phyloP scores from a whole-genome alignment of 2,329 filamentous ascomycete species.

The Reticulascus tulasneorum region DNA sequence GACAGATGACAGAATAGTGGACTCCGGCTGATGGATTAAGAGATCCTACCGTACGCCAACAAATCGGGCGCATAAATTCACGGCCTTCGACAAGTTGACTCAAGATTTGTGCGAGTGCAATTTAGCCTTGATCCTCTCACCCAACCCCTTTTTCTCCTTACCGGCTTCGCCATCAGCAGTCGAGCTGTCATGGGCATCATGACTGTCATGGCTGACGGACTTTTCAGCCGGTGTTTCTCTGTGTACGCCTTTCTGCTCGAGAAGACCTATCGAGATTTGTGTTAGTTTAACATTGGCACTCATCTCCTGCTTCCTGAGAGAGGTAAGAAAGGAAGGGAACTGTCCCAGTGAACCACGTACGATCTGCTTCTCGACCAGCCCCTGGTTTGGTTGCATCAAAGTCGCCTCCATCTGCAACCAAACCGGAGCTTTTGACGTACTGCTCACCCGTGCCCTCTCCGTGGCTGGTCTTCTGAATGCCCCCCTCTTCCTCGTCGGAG shows the following conservation, averaged over 20 bases:
- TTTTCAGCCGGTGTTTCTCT: conserved; percentile 13
- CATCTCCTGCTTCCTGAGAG: not conserved
- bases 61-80: no score
- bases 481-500: conserved; percentile 14
- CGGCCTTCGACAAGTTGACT: no score
- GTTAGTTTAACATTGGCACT: conserved; percentile 15
- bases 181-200: conserved; percentile 19
- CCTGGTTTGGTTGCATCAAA: conserved; percentile 63
- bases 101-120: conserved; percentile 55
- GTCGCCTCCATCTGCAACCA: conserved; percentile 62
- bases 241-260: conserved; percentile 49
- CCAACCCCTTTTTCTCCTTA: conserved; percentile 48
- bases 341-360: conserved; percentile 35
- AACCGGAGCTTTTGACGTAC: conserved; percentile 53
- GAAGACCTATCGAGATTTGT: conserved; percentile 39
- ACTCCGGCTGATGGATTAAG: no score
- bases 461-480: conserved; percentile 5
- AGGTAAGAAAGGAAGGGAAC: not conserved
- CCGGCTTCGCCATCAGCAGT: conserved; percentile 8
- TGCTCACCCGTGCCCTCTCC: conserved; percentile 50
- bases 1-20: no score
- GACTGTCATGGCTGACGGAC: conserved; percentile 16
- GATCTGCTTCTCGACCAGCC: conserved; percentile 62
- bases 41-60: no score
- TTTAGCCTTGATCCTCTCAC: conserved; percentile 67